phyloP scores from a whole-genome alignment of 441 rosid species.

The Populus hybrid region DNA sequence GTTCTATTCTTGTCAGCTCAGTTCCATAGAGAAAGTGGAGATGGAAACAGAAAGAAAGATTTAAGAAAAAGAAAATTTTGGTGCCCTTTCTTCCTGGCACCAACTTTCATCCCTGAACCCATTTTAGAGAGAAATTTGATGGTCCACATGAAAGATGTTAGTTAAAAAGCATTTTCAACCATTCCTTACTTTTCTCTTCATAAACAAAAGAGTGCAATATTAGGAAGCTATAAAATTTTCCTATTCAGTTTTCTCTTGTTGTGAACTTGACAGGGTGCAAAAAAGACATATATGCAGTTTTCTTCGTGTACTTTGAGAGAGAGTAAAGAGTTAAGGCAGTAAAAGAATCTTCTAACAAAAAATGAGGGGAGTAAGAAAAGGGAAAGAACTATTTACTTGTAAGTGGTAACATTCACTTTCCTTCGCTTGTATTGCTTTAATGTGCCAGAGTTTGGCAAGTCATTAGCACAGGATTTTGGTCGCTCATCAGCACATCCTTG shows the following conservation, averaged over 20 bases:
- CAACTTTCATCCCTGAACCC: neutral
- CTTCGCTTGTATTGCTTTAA: slow-evolving; percentile 42
- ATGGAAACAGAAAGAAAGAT: neutral
- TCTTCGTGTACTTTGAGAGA: neutral
- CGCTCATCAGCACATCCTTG: slow-evolving; percentile 25
- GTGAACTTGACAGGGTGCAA: neutral
- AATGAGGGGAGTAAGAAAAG: no score
- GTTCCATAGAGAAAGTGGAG: neutral
- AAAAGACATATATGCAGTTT: neutral
- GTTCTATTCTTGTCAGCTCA: neutral
- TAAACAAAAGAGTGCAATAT: neutral
- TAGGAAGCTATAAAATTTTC: neutral
- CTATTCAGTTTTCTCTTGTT: neutral
- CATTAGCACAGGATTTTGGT: slow-evolving; percentile 7
- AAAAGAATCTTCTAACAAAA: neutral
- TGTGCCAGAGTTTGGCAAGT: slow-evolving; percentile 26
- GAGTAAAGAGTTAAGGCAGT: neutral
- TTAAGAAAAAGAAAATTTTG: neutral
- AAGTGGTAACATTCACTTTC: slow-evolving; percentile 28
- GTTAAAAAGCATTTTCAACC: neutral
- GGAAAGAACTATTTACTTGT: slow-evolving; percentile 34
- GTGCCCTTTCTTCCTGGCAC: neutral
- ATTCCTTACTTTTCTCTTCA: neutral
- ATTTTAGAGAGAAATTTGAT: slow-evolving; percentile 2
- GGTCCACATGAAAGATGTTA: neutral